These are phyloP conservation scores for Sistotremastrum suecicum DNA, from an alignment of 768 basidiomycete species.

Conservation along the genomic window DNA sequence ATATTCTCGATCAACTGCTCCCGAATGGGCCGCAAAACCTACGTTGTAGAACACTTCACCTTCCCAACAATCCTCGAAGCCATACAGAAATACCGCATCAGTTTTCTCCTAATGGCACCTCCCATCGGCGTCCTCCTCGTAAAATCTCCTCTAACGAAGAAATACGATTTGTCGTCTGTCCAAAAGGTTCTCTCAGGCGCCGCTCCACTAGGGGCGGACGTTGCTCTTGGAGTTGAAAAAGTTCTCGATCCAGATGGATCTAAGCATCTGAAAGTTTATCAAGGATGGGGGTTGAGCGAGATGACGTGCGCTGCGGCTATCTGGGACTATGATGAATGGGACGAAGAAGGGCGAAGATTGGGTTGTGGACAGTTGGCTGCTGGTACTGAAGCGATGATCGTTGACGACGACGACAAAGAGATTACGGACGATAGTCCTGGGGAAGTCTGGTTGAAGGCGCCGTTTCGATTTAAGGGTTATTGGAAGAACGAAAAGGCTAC, in stretches of 20 bases:
- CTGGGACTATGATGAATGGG: conserved; percentile 9
- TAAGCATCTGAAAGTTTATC: conserved; percentile 5
- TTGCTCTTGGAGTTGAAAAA: conserved; percentile 13
- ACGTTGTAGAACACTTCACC: background rate
- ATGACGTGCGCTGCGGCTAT: conserved; percentile 18
- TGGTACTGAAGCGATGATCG: conserved; percentile 21
- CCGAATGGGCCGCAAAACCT: background rate
- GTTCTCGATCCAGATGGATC: conserved; percentile 8
- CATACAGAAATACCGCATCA: conserved; percentile 1
- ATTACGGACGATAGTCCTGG: conserved; percentile 12
- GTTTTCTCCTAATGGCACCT: conserved; percentile 13
- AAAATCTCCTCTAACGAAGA: conserved; percentile 17
- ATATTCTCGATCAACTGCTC: background rate
- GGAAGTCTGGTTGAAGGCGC: conserved; percentile 19
- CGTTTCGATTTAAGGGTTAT: conserved; percentile 15
- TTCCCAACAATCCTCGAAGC: background rate
- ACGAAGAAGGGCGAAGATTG: conserved; percentile 4
- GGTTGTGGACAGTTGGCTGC: conserved; percentile 20
- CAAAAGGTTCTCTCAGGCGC: conserved; percentile 21
- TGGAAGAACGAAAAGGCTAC: conserved; percentile 21
- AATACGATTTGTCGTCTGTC: conserved; percentile 21
- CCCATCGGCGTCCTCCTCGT: conserved; percentile 23
- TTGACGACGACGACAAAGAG: conserved; percentile 14
- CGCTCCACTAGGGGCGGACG: conserved; percentile 20
- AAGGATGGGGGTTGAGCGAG: conserved; percentile 20